Evolutionary conservation across 306 rosid genomes (phyloP), one percentile per base, ranked within the genome.

Genomic region (Acacia acuminata): DNA sequence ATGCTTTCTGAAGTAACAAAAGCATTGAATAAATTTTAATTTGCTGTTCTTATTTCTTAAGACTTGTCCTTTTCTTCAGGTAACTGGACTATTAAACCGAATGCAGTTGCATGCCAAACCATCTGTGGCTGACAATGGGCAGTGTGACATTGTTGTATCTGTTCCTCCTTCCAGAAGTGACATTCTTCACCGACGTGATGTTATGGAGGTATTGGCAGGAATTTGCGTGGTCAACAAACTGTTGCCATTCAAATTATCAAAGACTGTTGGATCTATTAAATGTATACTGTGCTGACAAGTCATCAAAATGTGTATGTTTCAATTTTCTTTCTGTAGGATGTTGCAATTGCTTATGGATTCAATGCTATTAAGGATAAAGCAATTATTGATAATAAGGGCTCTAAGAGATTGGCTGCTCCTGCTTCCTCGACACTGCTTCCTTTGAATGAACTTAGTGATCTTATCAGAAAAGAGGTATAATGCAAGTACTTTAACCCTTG

Each of bases 161-260:
- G 96, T 96, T 77, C 99, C 99, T 73, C 98, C 98, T 77, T 85
- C 88, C 55, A 96, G 99, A 87, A 96, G 98, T 87, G 99, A 96
- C 36, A 81, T 96, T 71, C 97, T 96, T 86, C 99, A 96, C 75
- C 94, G 98, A 63, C 92, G 98, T 84, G 98, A 96, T 88, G 92
- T 96, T 77, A 89, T 91, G 99, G 99, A 93, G 99, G 99, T 96
- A 77, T 42, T 60, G 60, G 10, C 76, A 51, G 76, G 71, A 27
- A 76, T 61, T 38, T 10, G 68, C 66, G 48, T 43, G 78, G 45
- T 71, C 53, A 55, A 64, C 77, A 20, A 67, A 67, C 25, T 67
- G 15, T 67, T 34, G 72, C 47, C 24, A 0, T 15, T 9, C 47
- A 10, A 67, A 16, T 34, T 76, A 51, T 44, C 32, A 45, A 38